These are phyloP conservation scores for Diospyros lotus DNA, from an alignment of 148 eudicot genomes.

Conservation along the genomic window DNA sequence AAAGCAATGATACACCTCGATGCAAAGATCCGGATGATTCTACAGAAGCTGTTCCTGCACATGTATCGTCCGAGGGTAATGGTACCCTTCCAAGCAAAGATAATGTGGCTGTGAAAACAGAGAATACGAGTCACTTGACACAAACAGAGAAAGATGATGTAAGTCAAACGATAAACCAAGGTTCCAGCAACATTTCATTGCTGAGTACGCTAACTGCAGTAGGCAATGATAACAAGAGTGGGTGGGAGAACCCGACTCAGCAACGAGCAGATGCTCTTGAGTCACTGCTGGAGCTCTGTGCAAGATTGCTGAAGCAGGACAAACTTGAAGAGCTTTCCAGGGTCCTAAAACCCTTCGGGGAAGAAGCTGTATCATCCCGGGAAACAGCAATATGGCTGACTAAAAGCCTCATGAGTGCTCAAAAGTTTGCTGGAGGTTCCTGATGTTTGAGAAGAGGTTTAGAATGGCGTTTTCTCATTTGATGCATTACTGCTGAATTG, in stretches of 20 bases:
- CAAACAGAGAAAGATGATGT: constrained; percentile 21
- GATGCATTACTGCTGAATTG: neutral
- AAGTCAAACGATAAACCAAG: constrained; percentile 21
- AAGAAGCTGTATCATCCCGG: constrained; percentile 72
- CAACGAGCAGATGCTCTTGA: constrained; percentile 82
- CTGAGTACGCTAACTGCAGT: constrained; percentile 29
- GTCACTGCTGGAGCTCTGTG: constrained; percentile 86
- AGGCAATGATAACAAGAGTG: constrained; percentile 29
- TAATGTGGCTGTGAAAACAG: constrained; percentile 19
- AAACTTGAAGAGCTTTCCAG: constrained; percentile 72
- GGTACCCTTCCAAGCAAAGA: constrained; percentile 16
- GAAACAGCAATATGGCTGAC: constrained; percentile 93
- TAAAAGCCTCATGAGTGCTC: constrained; percentile 78
- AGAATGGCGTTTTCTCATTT: neutral
- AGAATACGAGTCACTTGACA: neutral
- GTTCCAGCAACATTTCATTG: constrained; percentile 25
- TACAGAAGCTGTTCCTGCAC: constrained; percentile 5
- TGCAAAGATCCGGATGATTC: no score
- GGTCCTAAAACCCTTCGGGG: constrained; percentile 80
- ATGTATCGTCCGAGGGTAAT: constrained; percentile 21
- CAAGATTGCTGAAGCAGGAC: constrained; percentile 63
- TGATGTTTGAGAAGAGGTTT: neutral
- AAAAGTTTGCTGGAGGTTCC: constrained; percentile 37
- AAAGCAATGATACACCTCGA: no score
- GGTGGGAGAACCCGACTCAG: constrained; percentile 34